phyloP scores from a whole-genome alignment of 345 rosid species.

The Sapria himalayana region DNA sequence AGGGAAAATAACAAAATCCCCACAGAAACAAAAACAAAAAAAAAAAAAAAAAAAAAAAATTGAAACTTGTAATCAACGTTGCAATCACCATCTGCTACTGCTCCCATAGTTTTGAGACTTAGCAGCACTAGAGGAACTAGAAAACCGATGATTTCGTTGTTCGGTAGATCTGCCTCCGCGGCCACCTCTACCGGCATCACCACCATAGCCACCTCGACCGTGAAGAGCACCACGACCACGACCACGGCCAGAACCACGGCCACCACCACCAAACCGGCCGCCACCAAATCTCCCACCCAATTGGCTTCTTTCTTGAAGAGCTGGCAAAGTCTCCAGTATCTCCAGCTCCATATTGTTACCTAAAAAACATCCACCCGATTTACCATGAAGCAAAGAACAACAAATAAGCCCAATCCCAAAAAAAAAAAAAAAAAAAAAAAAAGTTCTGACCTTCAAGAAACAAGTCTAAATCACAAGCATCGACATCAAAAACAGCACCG shows the following conservation, averaged over 20 bases:
- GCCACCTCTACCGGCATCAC: constrained; percentile 11
- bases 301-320: constrained; percentile 47
- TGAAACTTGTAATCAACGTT: neutral
- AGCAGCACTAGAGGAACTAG: constrained; percentile 16
- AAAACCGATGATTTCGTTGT: constrained; percentile 19
- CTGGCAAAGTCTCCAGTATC: constrained; percentile 48
- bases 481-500: constrained; percentile 81
- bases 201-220: constrained; percentile 15
- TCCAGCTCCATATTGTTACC: constrained; percentile 45
- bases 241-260: constrained; percentile 14
- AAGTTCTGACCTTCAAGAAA: constrained; percentile 27
- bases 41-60: too few species aligned
- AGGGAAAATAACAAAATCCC: too few species aligned
- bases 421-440: neutral
- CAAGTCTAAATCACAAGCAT: constrained; percentile 31
- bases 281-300: constrained; percentile 46
- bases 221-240: constrained; percentile 16
- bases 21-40: too few species aligned
- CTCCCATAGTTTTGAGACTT: too few species aligned
- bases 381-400: neutral
- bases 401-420: neutral
- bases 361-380: constrained; percentile 46
- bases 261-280: constrained; percentile 18
- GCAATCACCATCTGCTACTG: constrained; percentile 20
- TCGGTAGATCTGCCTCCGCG: constrained; percentile 24